A percentile compares a stretch with the other conserved stretches of the same genome.
Evolutionary conservation across 805 yeast genomes (phyloP).

Genomic region (Wickerhamomyces canadensis): DNA sequence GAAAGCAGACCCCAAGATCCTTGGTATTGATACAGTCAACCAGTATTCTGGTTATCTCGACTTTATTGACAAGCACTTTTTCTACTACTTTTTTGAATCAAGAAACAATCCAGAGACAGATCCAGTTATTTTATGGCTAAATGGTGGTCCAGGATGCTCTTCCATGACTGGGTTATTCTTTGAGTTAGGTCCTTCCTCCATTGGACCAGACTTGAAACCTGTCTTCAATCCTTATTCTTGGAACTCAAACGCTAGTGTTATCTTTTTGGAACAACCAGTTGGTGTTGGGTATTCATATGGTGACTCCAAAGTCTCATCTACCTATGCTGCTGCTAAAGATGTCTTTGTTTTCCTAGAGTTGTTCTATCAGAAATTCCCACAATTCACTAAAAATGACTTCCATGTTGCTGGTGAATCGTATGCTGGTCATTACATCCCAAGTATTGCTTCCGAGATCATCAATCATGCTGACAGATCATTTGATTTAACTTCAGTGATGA

Average conservation of each 20-base stretch:
- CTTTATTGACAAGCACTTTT: constrained; percentile 70
- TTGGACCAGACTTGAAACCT: constrained; percentile 62
- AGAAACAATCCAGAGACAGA: constrained; percentile 82
- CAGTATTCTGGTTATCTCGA: constrained; percentile 86
- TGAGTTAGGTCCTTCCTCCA: constrained; percentile 85
- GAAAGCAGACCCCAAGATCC: constrained; percentile 32
- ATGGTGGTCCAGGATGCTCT: constrained; percentile 97
- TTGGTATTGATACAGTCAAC: constrained; percentile 75
- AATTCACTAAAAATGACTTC: constrained; percentile 51
- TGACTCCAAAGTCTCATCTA: constrained; percentile 50
- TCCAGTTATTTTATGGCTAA: constrained; percentile 83
- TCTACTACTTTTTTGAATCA: constrained; percentile 87
- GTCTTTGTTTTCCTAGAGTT: constrained; percentile 78
- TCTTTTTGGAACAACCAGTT: constrained; percentile 91
- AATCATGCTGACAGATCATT: constrained; percentile 44
- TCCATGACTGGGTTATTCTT: constrained; percentile 85
- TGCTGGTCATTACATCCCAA: constrained; percentile 81
- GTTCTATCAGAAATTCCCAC: constrained; percentile 81
- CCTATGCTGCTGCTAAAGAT: constrained; percentile 83
- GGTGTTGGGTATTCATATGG: constrained; percentile 90
- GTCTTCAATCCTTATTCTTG: constrained; percentile 78
- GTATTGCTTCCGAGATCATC: constrained; percentile 50
- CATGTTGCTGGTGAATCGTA: constrained; percentile 84
- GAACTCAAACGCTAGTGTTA: constrained; percentile 87
- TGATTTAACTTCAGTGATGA: constrained; percentile 71